Base-by-base conservation (phyloP, 805 yeast genomes). In the Cyberlindnera suaveolens region DNA sequence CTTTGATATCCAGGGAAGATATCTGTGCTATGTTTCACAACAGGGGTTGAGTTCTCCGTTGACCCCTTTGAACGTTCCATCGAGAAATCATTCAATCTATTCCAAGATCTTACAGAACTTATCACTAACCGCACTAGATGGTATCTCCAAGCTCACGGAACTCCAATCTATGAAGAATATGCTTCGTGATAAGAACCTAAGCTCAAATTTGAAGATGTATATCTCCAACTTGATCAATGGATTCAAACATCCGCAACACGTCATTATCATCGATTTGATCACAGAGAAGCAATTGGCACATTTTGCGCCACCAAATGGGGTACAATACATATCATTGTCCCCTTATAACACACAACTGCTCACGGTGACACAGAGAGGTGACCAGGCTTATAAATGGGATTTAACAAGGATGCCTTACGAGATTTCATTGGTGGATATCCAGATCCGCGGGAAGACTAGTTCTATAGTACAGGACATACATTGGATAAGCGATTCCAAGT, bases 301-400 rank as follows among this genome's bases (percentile, higher is more conserved):
- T 9, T 79, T 82, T 57, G 68, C 72, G 34, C 78, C 86, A 0
- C 78, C 83, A 0, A 78, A 75, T 17, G 86, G 86, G 0, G 70
- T 82, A 26, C 78, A 87, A 0, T 61, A 69, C 19, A 56, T 83
- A 2, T 77, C 83, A 2, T 54, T 82, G 6, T 80, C 84, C 0
- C 84, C 85, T 1, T 76, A 70, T 56, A 86, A 82, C 53, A 54
- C 75, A 33, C 72, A 74, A 27, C 57, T 82, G 39, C 72, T 80
- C 1, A 74, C 82, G 8, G 71, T 73, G 3, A 72, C 75, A 10
- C 52, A 58, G 18, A 67, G 85, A 40, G 89, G 90, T 3, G 87
- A 83, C 56, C 72, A 67, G 39, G 63, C 82, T 5, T 79, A 69
- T 52, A 64, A 79, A 49, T 82, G 87, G 84, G 89, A 82, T 53